Evolutionary conservation across 306 rosid genomes (phyloP).

Genomic region (Malus asiatica): DNA sequence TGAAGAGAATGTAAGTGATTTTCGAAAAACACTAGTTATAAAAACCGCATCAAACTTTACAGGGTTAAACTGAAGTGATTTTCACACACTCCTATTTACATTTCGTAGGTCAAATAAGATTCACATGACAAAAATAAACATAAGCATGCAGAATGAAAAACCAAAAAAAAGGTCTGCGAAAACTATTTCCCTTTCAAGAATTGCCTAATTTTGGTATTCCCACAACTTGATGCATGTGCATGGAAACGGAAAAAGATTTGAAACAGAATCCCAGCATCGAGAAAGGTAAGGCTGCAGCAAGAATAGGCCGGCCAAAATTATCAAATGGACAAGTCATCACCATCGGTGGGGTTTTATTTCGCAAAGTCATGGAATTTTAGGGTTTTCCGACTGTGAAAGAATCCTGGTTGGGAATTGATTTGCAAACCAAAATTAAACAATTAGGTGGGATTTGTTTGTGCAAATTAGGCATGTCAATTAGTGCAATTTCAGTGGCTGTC

Average conservation of each 20-base stretch:
- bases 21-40: too few relatives aligned
- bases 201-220: not conserved
- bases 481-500: conserved; percentile 20
- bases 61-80: not conserved
- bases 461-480: conserved; percentile 16
- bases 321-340: not conserved
- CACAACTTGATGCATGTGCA: conserved; percentile 1
- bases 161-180: too few relatives aligned
- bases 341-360: not conserved
- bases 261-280: not conserved
- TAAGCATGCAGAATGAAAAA: too few relatives aligned
- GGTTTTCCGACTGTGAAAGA: not conserved
- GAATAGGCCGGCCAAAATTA: not conserved
- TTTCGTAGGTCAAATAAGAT: too few relatives aligned
- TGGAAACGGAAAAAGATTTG: conserved; percentile 8
- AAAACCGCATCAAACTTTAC: not conserved
- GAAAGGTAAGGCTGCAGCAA: not conserved
- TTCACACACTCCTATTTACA: not conserved
- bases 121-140: not conserved
- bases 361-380: not conserved
- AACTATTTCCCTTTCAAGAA: not conserved
- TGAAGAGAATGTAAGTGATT: too few relatives aligned
- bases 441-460: conserved; percentile 5
- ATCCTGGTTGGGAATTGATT: not conserved
- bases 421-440: not conserved